phyloP scores from a whole-genome alignment of 441 rosid genomes.

The Pelargonium cotyledonis region DNA sequence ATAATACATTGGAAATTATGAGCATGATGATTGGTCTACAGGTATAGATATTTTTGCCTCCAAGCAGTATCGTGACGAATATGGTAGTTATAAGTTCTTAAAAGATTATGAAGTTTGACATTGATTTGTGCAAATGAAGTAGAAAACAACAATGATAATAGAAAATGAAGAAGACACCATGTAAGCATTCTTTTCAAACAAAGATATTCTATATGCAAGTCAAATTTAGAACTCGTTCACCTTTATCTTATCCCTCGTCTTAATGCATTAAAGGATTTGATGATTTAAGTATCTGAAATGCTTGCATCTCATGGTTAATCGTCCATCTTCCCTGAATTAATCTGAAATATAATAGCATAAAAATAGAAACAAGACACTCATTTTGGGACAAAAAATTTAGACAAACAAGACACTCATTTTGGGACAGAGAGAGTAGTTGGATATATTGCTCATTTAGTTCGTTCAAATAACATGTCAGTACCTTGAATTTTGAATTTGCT shows the following conservation, averaged over 20 bases:
- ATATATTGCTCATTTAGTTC: no score
- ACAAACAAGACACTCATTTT: no score
- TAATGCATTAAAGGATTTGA: not conserved
- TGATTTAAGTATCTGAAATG: not conserved
- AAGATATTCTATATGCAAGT: not conserved
- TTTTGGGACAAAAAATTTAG: no score
- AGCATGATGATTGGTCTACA: conserved; percentile 20
- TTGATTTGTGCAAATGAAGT: not conserved
- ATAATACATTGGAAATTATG: conserved; percentile 19
- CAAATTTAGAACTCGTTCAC: not conserved
- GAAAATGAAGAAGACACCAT: not conserved
- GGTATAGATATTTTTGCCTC: conserved; percentile 13
- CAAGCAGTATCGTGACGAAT: not conserved
- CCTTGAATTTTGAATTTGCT: no score
- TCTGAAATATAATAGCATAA: not conserved
- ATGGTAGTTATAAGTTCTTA: not conserved
- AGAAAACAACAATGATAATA: not conserved
- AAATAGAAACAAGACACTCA: no score
- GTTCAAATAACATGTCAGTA: no score
- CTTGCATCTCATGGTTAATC: not conserved
- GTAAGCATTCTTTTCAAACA: not conserved
- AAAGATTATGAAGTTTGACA: not conserved
- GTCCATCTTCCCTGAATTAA: not conserved
- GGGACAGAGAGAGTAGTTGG: no score
- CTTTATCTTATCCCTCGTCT: not conserved